phyloP scores from a whole-genome alignment of 495 filamentous ascomycete genomes.

The Xylaria grammica region DNA sequence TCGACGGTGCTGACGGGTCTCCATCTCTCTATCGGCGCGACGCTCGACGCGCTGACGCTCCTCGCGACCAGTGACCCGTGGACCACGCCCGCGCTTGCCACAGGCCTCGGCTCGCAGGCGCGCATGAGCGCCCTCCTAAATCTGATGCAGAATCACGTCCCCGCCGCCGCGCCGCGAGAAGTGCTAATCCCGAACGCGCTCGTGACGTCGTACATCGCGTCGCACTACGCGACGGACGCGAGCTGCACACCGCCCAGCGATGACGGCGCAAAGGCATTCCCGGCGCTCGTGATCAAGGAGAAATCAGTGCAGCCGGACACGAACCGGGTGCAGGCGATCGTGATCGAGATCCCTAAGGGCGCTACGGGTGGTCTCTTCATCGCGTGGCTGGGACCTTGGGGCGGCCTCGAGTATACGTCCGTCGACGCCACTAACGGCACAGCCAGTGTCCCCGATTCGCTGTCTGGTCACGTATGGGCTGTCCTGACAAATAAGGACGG shows the following conservation, averaged over 20 bases:
- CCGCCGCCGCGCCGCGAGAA: slow-evolving; percentile 43
- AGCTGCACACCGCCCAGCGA: slow-evolving; percentile 25
- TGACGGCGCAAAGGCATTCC: slow-evolving; percentile 26
- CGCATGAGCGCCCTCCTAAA: slow-evolving; percentile 47
- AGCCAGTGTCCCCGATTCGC: slow-evolving; percentile 33
- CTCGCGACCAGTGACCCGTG: slow-evolving; percentile 56
- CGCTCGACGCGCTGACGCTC: slow-evolving; percentile 57
- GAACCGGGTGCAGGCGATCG: slow-evolving; percentile 25
- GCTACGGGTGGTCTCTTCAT: slow-evolving; percentile 29
- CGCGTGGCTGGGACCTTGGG: slow-evolving; percentile 48
- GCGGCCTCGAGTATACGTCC: slow-evolving; percentile 38
- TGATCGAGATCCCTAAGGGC: slow-evolving; percentile 27
- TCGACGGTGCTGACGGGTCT: slow-evolving; percentile 38
- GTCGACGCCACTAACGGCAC: slow-evolving; percentile 25
- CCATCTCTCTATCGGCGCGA: slow-evolving; percentile 61
- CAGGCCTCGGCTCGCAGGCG: slow-evolving; percentile 42
- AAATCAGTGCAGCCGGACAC: slow-evolving; percentile 15
- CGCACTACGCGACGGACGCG: slow-evolving; percentile 31
- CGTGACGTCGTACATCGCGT: slow-evolving; percentile 38
- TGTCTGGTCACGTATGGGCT: slow-evolving; percentile 47
- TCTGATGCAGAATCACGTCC: slow-evolving; percentile 48
- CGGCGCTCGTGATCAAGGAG: slow-evolving; percentile 28
- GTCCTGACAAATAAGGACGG: slow-evolving; percentile 36
- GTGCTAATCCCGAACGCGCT: slow-evolving; percentile 38
- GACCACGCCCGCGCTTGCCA: slow-evolving; percentile 40